Base-by-base conservation (phyloP, 352 stramenopile genomes). In the Phytophthora capsici region DNA sequence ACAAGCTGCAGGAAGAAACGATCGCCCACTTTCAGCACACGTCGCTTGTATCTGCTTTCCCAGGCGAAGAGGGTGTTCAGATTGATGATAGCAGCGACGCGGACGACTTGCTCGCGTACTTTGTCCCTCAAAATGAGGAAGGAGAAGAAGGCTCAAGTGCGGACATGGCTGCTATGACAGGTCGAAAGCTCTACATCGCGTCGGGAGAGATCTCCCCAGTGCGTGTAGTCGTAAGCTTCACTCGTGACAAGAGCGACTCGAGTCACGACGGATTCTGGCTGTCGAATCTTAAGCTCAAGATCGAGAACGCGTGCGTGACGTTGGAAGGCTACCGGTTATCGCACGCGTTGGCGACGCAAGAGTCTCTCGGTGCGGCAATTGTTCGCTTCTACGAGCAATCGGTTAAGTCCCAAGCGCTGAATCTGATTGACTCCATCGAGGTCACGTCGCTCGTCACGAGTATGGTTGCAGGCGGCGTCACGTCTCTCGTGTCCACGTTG, bases 381-480 rank as follows among this genome's bases (percentile, higher is more conserved):
- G 63, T 60, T 8, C 71, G 62, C 14, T 95, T 94, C 48, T 95
- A 95, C 63, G 81, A 88, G 36, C 82, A 90, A 55, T 93, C 84
- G 0, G 82, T 92, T 23, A 94, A 94, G 66, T 88, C 80, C 3
- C 88, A 95, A 70, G 88, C 86, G 12, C 70, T 95, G 5, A 82
- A 82, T 22, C 66, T 95, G 13, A 86, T 95, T 45, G 88, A 95
- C 2, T 94, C 88, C 30, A 91, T 95, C 22, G 78, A 95, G 46
- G 88, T 95, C 20, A 94, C 84, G 32, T 92, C 88, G 41, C 75
- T 95, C 1, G 88, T 95, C 37, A 92, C 88, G 44, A 91, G 83
- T 40, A 87, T 91, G 58, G 88, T 95, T 26, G 78, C 85, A 5
- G 85, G 80, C 13, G 86, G 86, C 9, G 84, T 95, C 12, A 88